These are phyloP conservation scores for Gautieria morchelliformis DNA, from an alignment of 768 basidiomycete species.

Conservation along the genomic window DNA sequence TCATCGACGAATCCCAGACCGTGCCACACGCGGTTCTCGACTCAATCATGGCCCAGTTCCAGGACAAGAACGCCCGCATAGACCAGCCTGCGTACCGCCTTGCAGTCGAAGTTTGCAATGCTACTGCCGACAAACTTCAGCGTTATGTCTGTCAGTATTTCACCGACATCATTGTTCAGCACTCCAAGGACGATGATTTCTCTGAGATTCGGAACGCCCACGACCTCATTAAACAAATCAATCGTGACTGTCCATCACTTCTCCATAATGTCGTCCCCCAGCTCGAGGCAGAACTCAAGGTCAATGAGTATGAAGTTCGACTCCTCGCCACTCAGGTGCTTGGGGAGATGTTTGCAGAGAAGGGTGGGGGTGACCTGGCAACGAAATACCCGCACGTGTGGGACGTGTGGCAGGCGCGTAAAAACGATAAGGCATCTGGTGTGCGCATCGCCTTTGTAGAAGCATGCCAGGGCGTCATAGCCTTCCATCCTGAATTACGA, in stretches of 20 bases:
- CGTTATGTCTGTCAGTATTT: constrained; percentile 89
- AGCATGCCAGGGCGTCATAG: constrained; percentile 48
- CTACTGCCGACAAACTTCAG: constrained; percentile 77
- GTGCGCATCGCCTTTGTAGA: constrained; percentile 80
- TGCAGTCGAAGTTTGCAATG: constrained; percentile 78
- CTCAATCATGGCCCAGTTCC: constrained; percentile 74
- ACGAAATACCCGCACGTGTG: constrained; percentile 78
- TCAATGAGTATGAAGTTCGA: constrained; percentile 62
- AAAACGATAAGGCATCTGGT: constrained; percentile 59
- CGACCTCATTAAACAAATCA: constrained; percentile 74
- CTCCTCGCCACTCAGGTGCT: constrained; percentile 77
- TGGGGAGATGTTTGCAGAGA: constrained; percentile 85
- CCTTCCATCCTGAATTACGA: constrained; percentile 55
- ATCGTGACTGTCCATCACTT: constrained; percentile 69
- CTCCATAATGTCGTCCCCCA: constrained; percentile 88
- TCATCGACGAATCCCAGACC: constrained; percentile 78
- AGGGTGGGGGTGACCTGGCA: constrained; percentile 61
- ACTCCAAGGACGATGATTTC: constrained; percentile 34
- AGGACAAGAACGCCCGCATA: constrained; percentile 59
- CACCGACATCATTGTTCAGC: constrained; percentile 71
- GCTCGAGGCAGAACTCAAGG: constrained; percentile 81
- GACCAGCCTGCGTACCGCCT: constrained; percentile 74
- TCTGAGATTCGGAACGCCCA: constrained; percentile 67
- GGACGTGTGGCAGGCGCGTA: constrained; percentile 72
- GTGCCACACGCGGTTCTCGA: constrained; percentile 78